Evolutionary conservation across 2,329 filamentous ascomycete genomes (phyloP).

Genomic region (Fonsecaea pedrosoi): DNA sequence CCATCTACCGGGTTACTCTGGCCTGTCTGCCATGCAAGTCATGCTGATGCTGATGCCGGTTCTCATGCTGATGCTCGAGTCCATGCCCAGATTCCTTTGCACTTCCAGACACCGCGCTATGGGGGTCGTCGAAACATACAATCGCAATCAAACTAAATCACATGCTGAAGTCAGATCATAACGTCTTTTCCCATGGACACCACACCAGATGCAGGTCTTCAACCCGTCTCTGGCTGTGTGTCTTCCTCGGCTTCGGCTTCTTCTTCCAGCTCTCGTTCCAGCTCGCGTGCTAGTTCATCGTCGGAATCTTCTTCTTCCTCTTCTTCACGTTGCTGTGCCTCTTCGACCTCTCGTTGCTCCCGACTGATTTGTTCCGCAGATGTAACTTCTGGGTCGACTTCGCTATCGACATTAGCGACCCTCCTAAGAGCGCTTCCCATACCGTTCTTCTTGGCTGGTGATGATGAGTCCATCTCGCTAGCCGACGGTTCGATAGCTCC

Average conservation of each 20-base stretch:
- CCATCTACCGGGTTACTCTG: not conserved
- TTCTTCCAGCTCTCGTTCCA: constrained; percentile 65
- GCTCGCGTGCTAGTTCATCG: constrained; percentile 59
- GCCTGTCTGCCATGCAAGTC: not conserved
- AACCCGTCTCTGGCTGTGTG: constrained; percentile 15
- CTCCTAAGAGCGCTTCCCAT: constrained; percentile 33
- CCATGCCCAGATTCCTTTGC: constrained; percentile 11
- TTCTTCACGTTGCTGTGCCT: constrained; percentile 42
- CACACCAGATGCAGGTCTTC: not conserved
- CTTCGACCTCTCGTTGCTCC: constrained; percentile 43
- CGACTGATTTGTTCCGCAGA: constrained; percentile 40
- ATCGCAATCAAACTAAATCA: constrained; percentile 1
- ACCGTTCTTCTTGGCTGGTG: constrained; percentile 42
- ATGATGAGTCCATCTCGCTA: constrained; percentile 40
- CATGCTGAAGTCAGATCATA: not conserved
- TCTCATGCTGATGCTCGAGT: not conserved
- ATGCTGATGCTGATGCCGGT: constrained; percentile 4
- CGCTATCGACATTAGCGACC: constrained; percentile 31
- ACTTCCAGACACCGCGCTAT: constrained; percentile 29
- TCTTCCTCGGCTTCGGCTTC: constrained; percentile 40
- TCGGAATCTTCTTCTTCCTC: constrained; percentile 51
- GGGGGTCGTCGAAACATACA: constrained; percentile 7
- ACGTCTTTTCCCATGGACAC: not conserved
- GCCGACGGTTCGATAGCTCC: constrained; percentile 54
- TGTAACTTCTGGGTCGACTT: constrained; percentile 22